Base-by-base conservation (phyloP, 1,284 basidiomycete genomes). In the Ceratobasidium sp. region DNA sequence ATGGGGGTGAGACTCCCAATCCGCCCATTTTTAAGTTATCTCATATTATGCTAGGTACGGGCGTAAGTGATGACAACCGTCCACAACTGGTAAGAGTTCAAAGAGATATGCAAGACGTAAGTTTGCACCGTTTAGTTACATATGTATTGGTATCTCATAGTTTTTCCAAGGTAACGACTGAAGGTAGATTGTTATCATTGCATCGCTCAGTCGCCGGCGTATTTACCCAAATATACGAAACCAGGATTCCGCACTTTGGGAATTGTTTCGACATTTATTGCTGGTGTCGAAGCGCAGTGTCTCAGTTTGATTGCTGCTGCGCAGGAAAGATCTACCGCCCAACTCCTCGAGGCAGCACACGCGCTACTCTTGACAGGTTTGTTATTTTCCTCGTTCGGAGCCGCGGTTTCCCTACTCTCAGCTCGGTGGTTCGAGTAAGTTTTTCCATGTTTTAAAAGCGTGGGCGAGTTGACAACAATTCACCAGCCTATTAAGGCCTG, bases 351-450 rank as follows among this genome's bases (percentile, higher is more conserved):
- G 47, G 64, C 52, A 2, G 40, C 47, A 27, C 54, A 55, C n/a
- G 64, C 64, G 29, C 52, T 67, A 1, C 42, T 67, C n/a, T 43
- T 67, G 10, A 55, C 55, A n/a, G 64, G 64, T 5, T n/a, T 67
- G 7, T 42, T 55, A 13, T 27, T 67, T 25, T 67, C 64, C 12
- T 32, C 64, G 29, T 55, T 67, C 38, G 64, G 64, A 20, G 64
- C 64, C 25, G 31, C 53, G n/a, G 43, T 52, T 2, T 38, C 64
- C 15, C 40, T 67, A 43, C 50, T 67, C 31, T 25, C 50, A 1
- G 64, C 50, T 34, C 64, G 64, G n/a, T 67, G 64, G 64, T 67
- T 67, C 40, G 52, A 67, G 64, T 67, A 22, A 55, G 64, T 45
- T 40, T 67, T 12, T 22, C 22, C 4, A 5, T 13, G 4, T 20